phyloP scores from a whole-genome alignment of 768 basidiomycete species.

The Suillus fuscotomentosus region DNA sequence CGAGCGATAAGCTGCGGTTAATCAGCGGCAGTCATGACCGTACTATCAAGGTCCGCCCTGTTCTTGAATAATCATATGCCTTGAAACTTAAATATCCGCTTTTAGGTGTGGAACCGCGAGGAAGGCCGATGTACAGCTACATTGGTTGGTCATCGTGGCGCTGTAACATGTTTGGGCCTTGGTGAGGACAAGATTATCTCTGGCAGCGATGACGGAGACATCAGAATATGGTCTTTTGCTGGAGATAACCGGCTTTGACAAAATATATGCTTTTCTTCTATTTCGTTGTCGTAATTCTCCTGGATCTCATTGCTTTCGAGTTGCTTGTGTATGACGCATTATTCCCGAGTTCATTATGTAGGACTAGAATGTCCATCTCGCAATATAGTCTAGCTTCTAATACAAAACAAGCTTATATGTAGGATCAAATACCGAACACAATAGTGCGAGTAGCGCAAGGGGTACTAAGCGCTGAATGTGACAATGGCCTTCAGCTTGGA shows the following conservation, averaged over 20 bases:
- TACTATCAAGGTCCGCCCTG: slow-evolving; percentile 82
- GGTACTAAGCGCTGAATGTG: too few species aligned
- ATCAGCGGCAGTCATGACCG: slow-evolving; percentile 94
- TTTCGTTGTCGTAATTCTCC: background rate
- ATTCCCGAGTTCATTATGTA: background rate
- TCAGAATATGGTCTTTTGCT: slow-evolving; percentile 81
- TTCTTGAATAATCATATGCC: slow-evolving; percentile 2
- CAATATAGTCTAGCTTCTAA: background rate
- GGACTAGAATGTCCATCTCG: background rate
- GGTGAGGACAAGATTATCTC: slow-evolving; percentile 96
- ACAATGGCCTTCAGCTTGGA: too few species aligned
- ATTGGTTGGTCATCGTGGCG: slow-evolving; percentile 90
- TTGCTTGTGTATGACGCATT: background rate
- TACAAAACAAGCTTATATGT: background rate
- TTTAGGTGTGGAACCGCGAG: slow-evolving; percentile 90
- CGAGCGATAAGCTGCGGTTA: slow-evolving; percentile 86
- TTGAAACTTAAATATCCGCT: background rate
- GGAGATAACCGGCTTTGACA: slow-evolving; percentile 17
- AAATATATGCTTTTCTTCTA: background rate
- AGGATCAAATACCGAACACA: slow-evolving; percentile 52
- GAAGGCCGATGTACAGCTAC: slow-evolving; percentile 86
- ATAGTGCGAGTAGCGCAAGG: slow-evolving; percentile 43
- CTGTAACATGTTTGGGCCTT: slow-evolving; percentile 87
- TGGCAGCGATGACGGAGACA: slow-evolving; percentile 90
- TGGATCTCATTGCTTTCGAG: background rate